phyloP scores from a whole-genome alignment of 2,329 filamentous ascomycete species.

The Paramyrothecium roridum region DNA sequence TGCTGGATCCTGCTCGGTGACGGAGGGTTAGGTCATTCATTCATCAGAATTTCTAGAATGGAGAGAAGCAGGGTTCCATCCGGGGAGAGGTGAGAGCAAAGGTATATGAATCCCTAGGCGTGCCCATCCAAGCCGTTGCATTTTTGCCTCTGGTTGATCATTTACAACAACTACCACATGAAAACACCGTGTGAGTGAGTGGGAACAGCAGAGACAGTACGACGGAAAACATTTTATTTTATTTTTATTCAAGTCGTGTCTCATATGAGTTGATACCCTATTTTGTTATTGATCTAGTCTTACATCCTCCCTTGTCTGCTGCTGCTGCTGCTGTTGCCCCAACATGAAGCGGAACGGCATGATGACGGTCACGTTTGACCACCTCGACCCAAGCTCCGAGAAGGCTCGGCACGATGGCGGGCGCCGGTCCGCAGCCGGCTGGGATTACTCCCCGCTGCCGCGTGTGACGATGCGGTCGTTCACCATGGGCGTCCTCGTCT shows the following conservation, averaged over 20 bases:
- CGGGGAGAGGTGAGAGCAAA: neutral
- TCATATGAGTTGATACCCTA: too few species aligned
- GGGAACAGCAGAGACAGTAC: neutral
- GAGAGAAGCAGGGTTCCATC: neutral
- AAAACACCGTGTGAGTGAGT: neutral
- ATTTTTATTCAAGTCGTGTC: too few species aligned
- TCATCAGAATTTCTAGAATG: neutral
- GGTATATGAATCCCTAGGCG: neutral
- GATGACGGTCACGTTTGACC: slow-evolving; percentile 35
- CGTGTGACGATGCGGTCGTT: slow-evolving; percentile 33
- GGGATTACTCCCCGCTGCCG: slow-evolving; percentile 43
- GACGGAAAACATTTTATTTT: too few species aligned
- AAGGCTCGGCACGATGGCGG: slow-evolving; percentile 22
- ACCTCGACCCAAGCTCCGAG: slow-evolving; percentile 37
- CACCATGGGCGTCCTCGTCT: slow-evolving; percentile 35
- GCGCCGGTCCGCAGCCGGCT: slow-evolving; percentile 29
- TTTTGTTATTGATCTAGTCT: too few species aligned
- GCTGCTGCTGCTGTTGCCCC: neutral
- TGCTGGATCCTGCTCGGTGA: neutral
- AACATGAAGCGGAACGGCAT: neutral
- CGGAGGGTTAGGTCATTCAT: neutral
- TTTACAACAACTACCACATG: too few species aligned
- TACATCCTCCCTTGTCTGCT: neutral
- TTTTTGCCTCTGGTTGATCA: too few species aligned
- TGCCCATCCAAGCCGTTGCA: too few species aligned